A percentile compares a stretch with the other conserved stretches of the same genome.
Conservation (phyloP, 192 early-diverging fungal species). For the Backusella mclennaniae region DNA sequence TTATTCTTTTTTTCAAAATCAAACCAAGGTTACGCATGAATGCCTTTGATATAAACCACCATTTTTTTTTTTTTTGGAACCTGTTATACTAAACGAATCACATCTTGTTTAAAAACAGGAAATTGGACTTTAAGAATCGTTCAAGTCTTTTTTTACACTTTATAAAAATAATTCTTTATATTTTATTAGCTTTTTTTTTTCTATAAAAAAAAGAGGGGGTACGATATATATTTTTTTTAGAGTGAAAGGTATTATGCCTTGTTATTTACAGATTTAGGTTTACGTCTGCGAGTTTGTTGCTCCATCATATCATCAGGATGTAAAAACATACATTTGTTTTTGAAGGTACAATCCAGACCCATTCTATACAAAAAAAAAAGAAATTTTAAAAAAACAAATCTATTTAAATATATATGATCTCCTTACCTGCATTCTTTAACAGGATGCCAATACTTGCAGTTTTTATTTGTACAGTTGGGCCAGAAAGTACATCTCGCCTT, state of each 20-base stretch:
- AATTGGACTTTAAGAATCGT: no score
- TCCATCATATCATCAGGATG: constrained; percentile 12
- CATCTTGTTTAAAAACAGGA: no score
- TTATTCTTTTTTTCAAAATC: no score
- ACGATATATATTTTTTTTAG: neutral
- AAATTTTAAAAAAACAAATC: neutral
- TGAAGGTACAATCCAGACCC: neutral
- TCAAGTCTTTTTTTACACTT: no score
- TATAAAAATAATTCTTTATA: no score
- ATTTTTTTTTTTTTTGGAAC: no score
- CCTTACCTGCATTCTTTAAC: constrained; percentile 42
- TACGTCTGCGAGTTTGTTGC: neutral
- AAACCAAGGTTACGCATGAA: no score
- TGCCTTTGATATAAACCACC: no score
- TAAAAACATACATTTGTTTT: constrained; percentile 11
- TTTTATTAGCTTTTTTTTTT: no score
- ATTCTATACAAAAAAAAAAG: constrained; percentile 2
- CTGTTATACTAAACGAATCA: no score
- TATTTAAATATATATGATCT: neutral
- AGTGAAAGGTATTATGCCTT: neutral
- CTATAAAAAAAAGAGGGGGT: no score
- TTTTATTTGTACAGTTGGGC: constrained; percentile 54
- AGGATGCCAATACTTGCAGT: constrained; percentile 51
- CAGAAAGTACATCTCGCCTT: constrained; percentile 43
- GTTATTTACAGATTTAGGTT: neutral